Base-by-base conservation (phyloP, 306 rosid species). In the Prosopis cineraria region DNA sequence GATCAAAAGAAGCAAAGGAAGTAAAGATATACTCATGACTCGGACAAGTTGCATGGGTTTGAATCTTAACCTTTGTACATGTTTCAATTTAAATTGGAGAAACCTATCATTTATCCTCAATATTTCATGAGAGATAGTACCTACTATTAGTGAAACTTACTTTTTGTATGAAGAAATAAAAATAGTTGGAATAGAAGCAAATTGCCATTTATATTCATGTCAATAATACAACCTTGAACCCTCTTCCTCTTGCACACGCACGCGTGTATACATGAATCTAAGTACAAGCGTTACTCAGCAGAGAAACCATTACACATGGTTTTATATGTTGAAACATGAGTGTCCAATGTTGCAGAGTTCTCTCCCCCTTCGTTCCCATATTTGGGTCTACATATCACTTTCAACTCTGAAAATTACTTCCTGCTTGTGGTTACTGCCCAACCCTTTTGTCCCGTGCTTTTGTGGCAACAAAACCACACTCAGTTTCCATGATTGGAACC, bases 311-410 rank as follows among this genome's bases (percentile, higher is more conserved):
- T 55, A 10, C 31, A 10, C 2, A 8, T 55, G 62, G 16, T 55
- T 22, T 24, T 72, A 59, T 72, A 75, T 40, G 89, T 82, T 79
- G 80, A 76, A 85, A 86, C 80, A 80, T 82, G 69, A 30, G 25
- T 73, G 78, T 85, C 78, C 66, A 59, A 13, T 66, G 34, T 34
- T 53, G 56, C 65, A 64, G 10, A 6, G 20, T 47, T 31, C 31
- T 13, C 67, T 37, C 0, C 22, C 8, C 13, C 11, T 9, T 20
- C 20, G 6, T 0, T 50, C 29, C 29, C 27, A 52, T 52, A 29
- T 20, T 52, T n/a, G n/a, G n/a, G n/a, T n/a, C n/a, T n/a, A 0
- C 10, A 37, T n/a, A 20, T 20, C 59, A 2, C 29, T 20, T 20
- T 20, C 59, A 50, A 50, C 12, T 20, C 58, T 0, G 3, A 50